Conservation (phyloP, 345 rosid species). For the Rhizophora apiculata region DNA sequence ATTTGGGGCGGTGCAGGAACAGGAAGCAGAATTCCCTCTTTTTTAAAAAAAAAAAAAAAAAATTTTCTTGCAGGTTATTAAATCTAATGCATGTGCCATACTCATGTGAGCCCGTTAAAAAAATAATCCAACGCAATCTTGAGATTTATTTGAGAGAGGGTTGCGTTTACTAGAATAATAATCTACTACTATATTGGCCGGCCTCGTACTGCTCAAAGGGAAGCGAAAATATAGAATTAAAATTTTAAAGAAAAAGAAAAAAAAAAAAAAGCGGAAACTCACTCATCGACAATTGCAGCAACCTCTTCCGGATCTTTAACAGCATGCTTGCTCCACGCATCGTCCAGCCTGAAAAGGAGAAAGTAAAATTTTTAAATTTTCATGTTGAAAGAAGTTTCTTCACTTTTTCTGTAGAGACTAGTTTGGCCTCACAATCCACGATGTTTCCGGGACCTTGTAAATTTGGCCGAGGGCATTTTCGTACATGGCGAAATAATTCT, state of each 20-base stretch:
- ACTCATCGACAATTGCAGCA: constrained; percentile 75
- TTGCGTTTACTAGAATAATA: too few relatives aligned
- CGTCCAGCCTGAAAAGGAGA: constrained; percentile 33
- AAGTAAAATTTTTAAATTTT: neutral
- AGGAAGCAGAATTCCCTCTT: neutral
- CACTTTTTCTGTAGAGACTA: neutral
- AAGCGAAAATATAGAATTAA: too few relatives aligned
- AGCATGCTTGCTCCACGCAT: constrained; percentile 56
- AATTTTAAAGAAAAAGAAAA: neutral
- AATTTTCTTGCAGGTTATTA: neutral
- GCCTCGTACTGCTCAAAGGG: too few relatives aligned
- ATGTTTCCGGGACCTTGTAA: too few relatives aligned
- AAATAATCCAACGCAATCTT: too few relatives aligned
- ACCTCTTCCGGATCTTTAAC: constrained; percentile 66
- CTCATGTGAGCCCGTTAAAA: too few relatives aligned
- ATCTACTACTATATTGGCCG: too few relatives aligned
- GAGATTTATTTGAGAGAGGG: too few relatives aligned
- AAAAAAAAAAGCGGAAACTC: constrained; percentile 30
- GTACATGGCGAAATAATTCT: neutral
- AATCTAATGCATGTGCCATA: neutral
- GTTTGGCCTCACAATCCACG: neutral
- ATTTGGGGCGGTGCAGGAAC: too few relatives aligned
- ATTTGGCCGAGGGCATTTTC: neutral
- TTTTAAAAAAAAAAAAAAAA: too few relatives aligned
- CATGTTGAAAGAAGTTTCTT: neutral